These are phyloP conservation scores for Monilinia fructigena DNA, from an alignment of 2,329 filamentous ascomycete genomes.

Conservation along the genomic window DNA sequence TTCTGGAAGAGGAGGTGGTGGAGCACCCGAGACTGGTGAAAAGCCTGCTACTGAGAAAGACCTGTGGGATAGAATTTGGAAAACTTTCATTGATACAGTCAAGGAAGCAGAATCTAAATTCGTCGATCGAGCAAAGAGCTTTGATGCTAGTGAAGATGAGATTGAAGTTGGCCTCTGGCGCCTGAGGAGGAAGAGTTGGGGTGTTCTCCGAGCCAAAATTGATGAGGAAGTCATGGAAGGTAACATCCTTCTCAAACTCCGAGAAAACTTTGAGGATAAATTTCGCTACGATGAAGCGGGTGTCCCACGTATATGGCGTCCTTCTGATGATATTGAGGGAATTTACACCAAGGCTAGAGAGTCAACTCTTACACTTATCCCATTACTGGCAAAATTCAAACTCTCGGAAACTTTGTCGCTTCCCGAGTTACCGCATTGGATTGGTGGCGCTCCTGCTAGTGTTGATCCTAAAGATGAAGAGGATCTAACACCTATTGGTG, in stretches of 20 bases:
- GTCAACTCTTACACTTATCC: conserved; percentile 86
- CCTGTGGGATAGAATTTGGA: conserved; percentile 96
- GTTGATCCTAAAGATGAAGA: conserved; percentile 84
- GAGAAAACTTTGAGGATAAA: conserved; percentile 98
- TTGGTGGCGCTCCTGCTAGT: conserved; percentile 73
- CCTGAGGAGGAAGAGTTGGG: conserved; percentile 90
- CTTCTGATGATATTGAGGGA: conserved; percentile 94
- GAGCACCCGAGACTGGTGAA: conserved; percentile 74
- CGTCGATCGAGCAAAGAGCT: conserved; percentile 83
- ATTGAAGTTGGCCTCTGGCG: conserved; percentile 92
- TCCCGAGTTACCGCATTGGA: conserved; percentile 80
- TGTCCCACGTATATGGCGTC: conserved; percentile 94
- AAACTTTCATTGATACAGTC: conserved; percentile 77
- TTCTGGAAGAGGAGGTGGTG: conserved; percentile 78
- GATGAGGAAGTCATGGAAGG: conserved; percentile 98
- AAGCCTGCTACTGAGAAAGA: conserved; percentile 75
- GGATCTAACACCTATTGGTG: conserved; percentile 83
- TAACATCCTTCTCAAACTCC: conserved; percentile 89
- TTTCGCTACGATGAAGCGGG: conserved; percentile 96
- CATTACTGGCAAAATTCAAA: conserved; percentile 80
- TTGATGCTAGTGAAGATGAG: conserved; percentile 88
- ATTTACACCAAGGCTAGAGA: conserved; percentile 90
- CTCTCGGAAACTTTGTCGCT: conserved; percentile 70
- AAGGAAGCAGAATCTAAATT: conserved; percentile 83
- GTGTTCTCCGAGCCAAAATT: conserved; percentile 81